Percentiles rank a stretch among this genome's conserved stretches.
Evolutionary conservation across 768 basidiomycete species (phyloP).

Genomic region (Amanita brunnescens): DNA sequence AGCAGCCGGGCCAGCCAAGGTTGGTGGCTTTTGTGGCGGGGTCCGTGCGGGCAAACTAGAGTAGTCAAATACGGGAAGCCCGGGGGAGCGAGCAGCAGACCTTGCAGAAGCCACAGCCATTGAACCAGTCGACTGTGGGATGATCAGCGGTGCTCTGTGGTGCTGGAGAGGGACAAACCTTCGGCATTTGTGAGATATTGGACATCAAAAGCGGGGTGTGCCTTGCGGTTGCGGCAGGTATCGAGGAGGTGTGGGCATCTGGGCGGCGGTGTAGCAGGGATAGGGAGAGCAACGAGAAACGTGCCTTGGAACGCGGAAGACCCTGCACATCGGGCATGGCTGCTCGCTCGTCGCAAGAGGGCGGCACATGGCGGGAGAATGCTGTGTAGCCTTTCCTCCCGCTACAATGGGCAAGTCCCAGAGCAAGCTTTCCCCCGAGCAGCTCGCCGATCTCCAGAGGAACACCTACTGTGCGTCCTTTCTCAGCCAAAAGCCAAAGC

Average conservation of each 20-base stretch:
- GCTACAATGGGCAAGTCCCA: constrained; percentile 89
- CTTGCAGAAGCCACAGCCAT: constrained; percentile 89
- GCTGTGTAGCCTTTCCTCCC: constrained; percentile 14
- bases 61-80: constrained; percentile 14
- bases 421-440: constrained; percentile 89
- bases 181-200: constrained; percentile 82
- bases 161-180: constrained; percentile 36
- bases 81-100: constrained; percentile 27
- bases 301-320: constrained; percentile 62
- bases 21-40: constrained; percentile 53
- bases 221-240: constrained; percentile 63
- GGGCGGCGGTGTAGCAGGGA: constrained; percentile 15
- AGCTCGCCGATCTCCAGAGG: constrained; percentile 92
- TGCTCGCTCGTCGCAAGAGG: constrained; percentile 61
- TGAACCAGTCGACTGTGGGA: constrained; percentile 64
- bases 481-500: constrained; percentile 5
- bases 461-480: constrained; percentile 83
- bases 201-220: constrained; percentile 72
- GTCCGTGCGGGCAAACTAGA: constrained; percentile 64
- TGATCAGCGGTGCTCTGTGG: constrained; percentile 11
- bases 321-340: constrained; percentile 80
- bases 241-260: constrained; percentile 76
- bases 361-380: constrained; percentile 54
- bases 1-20: constrained; percentile 84
- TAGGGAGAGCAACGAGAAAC: constrained; percentile 6